A percentile compares a stretch with the other conserved stretches of the same genome.
phyloP scores from a whole-genome alignment of 495 filamentous ascomycete species.

The Parachaetomium inaequale region DNA sequence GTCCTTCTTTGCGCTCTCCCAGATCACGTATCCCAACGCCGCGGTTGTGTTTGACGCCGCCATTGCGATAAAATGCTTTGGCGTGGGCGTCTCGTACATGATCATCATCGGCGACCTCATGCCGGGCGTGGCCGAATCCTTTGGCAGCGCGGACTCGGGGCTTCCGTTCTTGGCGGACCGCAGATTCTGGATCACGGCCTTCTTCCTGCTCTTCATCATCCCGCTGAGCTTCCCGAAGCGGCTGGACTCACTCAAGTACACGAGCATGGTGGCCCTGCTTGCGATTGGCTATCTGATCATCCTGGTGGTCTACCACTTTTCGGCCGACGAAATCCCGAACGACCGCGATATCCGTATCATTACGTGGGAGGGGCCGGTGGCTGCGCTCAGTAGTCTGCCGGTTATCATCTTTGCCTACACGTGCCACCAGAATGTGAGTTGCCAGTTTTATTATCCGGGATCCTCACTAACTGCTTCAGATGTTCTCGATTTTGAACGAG shows the following conservation, averaged over 20 bases:
- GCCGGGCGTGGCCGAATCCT: slow-evolving; percentile 83
- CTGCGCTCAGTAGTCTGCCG: slow-evolving; percentile 79
- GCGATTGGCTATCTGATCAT: slow-evolving; percentile 93
- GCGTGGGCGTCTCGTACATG: slow-evolving; percentile 93
- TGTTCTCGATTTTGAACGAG: slow-evolving; percentile 98
- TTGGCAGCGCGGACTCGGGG: slow-evolving; percentile 52
- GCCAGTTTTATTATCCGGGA: neutral
- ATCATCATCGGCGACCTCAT: slow-evolving; percentile 99
- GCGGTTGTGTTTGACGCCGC: slow-evolving; percentile 93
- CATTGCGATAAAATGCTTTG: slow-evolving; percentile 97
- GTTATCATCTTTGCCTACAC: slow-evolving; percentile 98
- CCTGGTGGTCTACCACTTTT: slow-evolving; percentile 85
- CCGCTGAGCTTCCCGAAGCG: slow-evolving; percentile 87
- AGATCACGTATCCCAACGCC: slow-evolving; percentile 94
- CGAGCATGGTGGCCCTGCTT: slow-evolving; percentile 83
- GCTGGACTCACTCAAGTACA: slow-evolving; percentile 95
- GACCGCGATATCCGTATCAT: slow-evolving; percentile 69
- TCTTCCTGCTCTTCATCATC: slow-evolving; percentile 93
- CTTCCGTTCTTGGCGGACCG: slow-evolving; percentile 77
- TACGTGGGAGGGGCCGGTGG: slow-evolving; percentile 72
- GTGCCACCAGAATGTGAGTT: slow-evolving; percentile 89
- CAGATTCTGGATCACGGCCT: slow-evolving; percentile 97
- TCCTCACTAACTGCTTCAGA: slow-evolving; percentile 51
- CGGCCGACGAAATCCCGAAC: slow-evolving; percentile 70
- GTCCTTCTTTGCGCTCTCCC: slow-evolving; percentile 89